These are phyloP conservation scores for Aspergillus versicolor DNA, from an alignment of 2,329 filamentous ascomycete species.

Conservation along the genomic window DNA sequence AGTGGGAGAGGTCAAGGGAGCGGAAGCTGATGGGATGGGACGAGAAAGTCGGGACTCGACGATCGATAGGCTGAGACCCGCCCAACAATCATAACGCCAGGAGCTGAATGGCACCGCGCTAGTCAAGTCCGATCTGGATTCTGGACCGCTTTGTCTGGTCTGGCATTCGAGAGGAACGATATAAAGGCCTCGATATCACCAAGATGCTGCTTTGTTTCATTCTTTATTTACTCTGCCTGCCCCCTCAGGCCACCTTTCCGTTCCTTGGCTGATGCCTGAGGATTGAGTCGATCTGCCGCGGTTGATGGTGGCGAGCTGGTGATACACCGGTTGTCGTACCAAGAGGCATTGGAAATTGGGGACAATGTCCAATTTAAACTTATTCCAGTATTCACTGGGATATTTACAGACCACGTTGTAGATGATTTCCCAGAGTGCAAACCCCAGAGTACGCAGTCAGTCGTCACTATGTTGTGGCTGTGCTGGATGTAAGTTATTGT, in stretches of 20 bases:
- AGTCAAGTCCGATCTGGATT: slow-evolving; percentile 5
- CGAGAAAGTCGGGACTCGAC: slow-evolving; percentile 5
- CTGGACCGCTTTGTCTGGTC: not conserved
- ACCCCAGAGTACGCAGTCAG: not conserved
- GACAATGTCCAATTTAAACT: not conserved
- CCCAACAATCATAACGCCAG: slow-evolving; percentile 5
- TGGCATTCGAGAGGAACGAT: not conserved
- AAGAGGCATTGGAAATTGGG: no score
- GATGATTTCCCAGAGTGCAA: not conserved
- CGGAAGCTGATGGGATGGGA: slow-evolving; percentile 10
- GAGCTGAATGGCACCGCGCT: slow-evolving; percentile 8
- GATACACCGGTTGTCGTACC: no score
- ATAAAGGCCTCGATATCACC: not conserved
- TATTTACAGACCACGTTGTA: not conserved
- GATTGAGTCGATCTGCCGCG: not conserved
- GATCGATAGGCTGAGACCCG: slow-evolving; percentile 14
- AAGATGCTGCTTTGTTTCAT: not conserved
- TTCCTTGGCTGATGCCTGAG: slow-evolving; percentile 5
- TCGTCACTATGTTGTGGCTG: not conserved
- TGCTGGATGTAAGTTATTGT: not conserved
- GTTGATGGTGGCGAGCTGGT: not conserved
- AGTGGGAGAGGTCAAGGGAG: slow-evolving; percentile 4
- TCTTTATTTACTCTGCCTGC: slow-evolving; percentile 8
- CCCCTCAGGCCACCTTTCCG: slow-evolving; percentile 6
- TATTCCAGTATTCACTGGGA: no score